phyloP scores from a whole-genome alignment of 192 early-diverging fungal genomes.

The Cladochytrium replicatum region DNA sequence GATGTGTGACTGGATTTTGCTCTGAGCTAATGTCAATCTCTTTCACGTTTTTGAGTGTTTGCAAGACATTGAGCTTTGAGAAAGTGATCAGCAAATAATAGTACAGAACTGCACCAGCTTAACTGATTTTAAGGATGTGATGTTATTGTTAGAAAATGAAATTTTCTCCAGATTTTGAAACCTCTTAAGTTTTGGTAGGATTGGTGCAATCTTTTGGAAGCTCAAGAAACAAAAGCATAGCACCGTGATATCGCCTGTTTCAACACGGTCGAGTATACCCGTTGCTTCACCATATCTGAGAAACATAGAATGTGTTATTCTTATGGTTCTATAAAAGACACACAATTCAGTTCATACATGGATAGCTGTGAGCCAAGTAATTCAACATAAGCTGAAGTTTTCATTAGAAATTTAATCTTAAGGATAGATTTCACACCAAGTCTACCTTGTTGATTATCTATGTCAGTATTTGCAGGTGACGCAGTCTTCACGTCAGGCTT shows the following conservation, averaged over 20 bases:
- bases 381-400: slow-evolving; percentile 2
- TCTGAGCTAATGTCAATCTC: slow-evolving; percentile 13
- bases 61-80: slow-evolving; percentile 16
- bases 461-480: background rate
- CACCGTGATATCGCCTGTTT: slow-evolving; percentile 5
- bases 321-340: background rate
- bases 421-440: background rate
- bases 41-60: slow-evolving; percentile 2
- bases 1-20: slow-evolving; percentile 15
- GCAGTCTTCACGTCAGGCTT: background rate
- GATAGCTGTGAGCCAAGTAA: slow-evolving; percentile 2
- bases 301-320: background rate
- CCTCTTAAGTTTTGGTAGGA: slow-evolving; percentile 10
- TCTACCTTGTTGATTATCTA: background rate
- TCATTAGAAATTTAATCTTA: background rate
- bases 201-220: slow-evolving; percentile 6
- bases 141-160: slow-evolving; percentile 18
- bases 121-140: slow-evolving; percentile 22
- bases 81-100: background rate
- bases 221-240: slow-evolving; percentile 13
- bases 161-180: slow-evolving; percentile 12
- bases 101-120: background rate
- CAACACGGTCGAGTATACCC: slow-evolving; percentile 14
- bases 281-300: slow-evolving; percentile 23
- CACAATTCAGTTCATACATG: slow-evolving; percentile 5